These are phyloP conservation scores for thale cress (Arabidopsis thaliana) DNA, from an alignment of 345 rosid species.

Conservation along the genomic window DNA sequence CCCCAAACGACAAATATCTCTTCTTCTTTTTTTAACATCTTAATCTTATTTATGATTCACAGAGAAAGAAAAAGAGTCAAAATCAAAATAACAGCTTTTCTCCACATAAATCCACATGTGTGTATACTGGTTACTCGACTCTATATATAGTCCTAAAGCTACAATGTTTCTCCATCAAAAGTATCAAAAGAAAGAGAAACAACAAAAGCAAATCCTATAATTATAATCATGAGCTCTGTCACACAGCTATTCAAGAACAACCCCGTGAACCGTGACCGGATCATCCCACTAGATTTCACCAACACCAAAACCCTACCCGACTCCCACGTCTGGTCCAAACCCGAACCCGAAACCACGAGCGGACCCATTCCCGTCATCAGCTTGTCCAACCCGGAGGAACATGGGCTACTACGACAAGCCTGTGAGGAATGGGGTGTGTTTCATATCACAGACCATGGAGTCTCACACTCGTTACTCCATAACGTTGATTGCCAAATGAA, in stretches of 20 bases:
- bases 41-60: slow-evolving; percentile 1
- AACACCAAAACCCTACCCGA: slow-evolving; percentile 42
- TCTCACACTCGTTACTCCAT: slow-evolving; percentile 53
- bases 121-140: slow-evolving; percentile 2
- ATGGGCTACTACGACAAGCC: slow-evolving; percentile 50
- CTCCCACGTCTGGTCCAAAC: slow-evolving; percentile 33
- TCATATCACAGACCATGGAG: slow-evolving; percentile 74
- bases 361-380: slow-evolving; percentile 59
- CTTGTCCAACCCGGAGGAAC: slow-evolving; percentile 49
- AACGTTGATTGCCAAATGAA: slow-evolving; percentile 48
- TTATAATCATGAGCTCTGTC: slow-evolving; percentile 31
- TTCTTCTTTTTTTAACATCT: not conserved
- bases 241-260: slow-evolving; percentile 43
- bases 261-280: slow-evolving; percentile 42
- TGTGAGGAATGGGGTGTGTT: slow-evolving; percentile 80
- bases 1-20: slow-evolving; percentile 9
- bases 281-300: slow-evolving; percentile 46
- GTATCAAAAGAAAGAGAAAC: not conserved
- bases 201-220: not conserved
- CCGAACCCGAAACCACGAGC: slow-evolving; percentile 1
- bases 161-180: slow-evolving; percentile 25
- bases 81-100: not conserved
- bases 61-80: slow-evolving; percentile 12
- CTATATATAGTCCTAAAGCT: slow-evolving; percentile 30
- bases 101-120: slow-evolving; percentile 7